Evolutionary conservation across 2,329 filamentous ascomycete species (phyloP).

Genomic region (Coniella vitis): DNA sequence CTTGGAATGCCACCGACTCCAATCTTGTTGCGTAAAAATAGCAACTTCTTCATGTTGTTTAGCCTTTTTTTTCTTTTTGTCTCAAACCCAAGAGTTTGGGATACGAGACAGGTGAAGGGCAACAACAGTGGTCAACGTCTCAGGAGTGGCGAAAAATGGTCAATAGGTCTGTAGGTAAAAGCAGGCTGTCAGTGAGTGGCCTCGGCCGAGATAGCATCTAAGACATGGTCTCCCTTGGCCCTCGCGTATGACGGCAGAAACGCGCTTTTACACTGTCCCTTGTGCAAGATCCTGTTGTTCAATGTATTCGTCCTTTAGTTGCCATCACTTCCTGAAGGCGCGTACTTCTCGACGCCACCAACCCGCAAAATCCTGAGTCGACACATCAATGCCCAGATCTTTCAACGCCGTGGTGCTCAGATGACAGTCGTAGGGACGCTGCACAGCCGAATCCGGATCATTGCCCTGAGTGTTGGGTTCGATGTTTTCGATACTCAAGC

Average conservation of each 20-base stretch:
- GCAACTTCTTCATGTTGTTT: too few relatives aligned
- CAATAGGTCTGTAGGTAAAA: too few relatives aligned
- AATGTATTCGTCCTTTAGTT: not conserved
- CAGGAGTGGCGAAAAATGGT: too few relatives aligned
- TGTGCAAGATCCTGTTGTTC: not conserved
- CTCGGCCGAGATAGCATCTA: not conserved
- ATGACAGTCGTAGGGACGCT: conserved; percentile 83
- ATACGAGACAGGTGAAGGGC: not conserved
- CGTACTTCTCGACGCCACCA: conserved; percentile 71
- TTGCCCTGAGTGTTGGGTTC: conserved; percentile 64
- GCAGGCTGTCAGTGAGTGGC: not conserved
- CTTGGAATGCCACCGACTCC: not conserved
- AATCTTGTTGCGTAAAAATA: too few relatives aligned
- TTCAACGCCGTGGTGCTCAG: conserved; percentile 68
- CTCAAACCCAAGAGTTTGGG: not conserved
- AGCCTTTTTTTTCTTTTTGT: not conserved
- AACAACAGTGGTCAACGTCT: too few relatives aligned
- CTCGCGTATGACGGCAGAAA: too few relatives aligned
- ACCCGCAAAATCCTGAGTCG: conserved; percentile 65
- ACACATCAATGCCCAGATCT: conserved; percentile 67
- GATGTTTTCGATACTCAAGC: conserved; percentile 61
- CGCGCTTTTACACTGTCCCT: not conserved
- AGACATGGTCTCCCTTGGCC: conserved; percentile 1
- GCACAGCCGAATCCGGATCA: conserved; percentile 62
- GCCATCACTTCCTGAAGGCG: conserved; percentile 47